phyloP scores from a whole-genome alignment of 163 green algal genomes.

The Trebouxiophyceae sp. region DNA sequence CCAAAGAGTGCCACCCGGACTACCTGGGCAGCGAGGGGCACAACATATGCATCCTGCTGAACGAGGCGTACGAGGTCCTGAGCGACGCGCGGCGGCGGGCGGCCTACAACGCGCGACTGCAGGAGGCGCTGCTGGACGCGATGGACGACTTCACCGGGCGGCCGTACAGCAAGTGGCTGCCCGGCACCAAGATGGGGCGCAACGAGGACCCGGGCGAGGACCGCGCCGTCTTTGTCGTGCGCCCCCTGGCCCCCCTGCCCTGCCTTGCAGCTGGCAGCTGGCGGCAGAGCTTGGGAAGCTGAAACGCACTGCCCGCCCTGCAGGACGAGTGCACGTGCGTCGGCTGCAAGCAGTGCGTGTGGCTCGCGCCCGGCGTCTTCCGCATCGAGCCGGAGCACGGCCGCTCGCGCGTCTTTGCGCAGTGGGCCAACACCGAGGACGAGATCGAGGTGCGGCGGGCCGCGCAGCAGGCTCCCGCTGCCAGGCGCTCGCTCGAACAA shows the following conservation, averaged over 20 bases:
- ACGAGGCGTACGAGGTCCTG: conserved; percentile 57
- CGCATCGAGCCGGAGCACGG: conserved; percentile 76
- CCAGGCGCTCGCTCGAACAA: too few relatives aligned
- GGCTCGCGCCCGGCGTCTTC: conserved; percentile 72
- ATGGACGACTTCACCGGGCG: conserved; percentile 68
- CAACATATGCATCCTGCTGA: conserved; percentile 82
- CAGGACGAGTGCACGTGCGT: conserved; percentile 85
- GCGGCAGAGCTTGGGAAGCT: too few relatives aligned
- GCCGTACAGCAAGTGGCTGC: conserved; percentile 68
- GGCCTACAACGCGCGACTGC: conserved; percentile 62
- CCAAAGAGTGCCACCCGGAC: conserved; percentile 81
- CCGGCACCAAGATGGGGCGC: conserved; percentile 54
- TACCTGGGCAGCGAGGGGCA: conserved; percentile 62
- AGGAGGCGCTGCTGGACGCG: conserved; percentile 58
- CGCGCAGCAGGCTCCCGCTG: too few relatives aligned
- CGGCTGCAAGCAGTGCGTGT: conserved; percentile 86
- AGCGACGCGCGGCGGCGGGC: conserved; percentile 23
- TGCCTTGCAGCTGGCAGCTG: background rate
- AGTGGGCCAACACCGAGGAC: conserved; percentile 80
- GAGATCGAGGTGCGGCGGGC: conserved; percentile 54
- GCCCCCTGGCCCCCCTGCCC: background rate
- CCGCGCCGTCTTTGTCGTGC: conserved; percentile 82
- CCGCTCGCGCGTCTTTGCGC: conserved; percentile 66
- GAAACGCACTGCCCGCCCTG: too few relatives aligned
- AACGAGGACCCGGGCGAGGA: conserved; percentile 50